Conservation (phyloP, 257 asterid species). For the Coffea eugenioides region DNA sequence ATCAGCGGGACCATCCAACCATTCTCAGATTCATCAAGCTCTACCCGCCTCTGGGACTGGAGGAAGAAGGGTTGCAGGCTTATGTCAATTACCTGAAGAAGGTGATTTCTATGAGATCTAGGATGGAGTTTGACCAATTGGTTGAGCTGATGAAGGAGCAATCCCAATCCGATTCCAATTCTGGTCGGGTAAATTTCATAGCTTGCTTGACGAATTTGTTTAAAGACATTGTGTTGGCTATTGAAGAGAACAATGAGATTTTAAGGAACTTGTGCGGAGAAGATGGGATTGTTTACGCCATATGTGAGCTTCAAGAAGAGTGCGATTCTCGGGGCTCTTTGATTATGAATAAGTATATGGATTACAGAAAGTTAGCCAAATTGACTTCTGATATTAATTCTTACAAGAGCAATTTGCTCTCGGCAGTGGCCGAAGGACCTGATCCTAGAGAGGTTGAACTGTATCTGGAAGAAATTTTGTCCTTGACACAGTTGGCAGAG, state of each 20-base stretch:
- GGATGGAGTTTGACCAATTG: constrained; percentile 74
- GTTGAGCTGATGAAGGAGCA: constrained; percentile 42
- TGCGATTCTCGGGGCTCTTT: constrained; percentile 84
- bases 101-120: constrained; percentile 66
- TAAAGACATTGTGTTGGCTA: constrained; percentile 85
- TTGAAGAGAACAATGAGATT: constrained; percentile 80
- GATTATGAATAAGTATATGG: constrained; percentile 78
- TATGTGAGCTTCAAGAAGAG: constrained; percentile 92
- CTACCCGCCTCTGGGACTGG: constrained; percentile 70
- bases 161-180: constrained; percentile 9
- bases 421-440: constrained; percentile 75
- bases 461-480: constrained; percentile 84
- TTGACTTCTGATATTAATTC: constrained; percentile 85
- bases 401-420: constrained; percentile 67
- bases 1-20: constrained; percentile 73
- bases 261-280: constrained; percentile 80
- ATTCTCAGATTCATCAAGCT: constrained; percentile 75
- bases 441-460: constrained; percentile 91
- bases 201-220: constrained; percentile 80
- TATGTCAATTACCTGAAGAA: constrained; percentile 66
- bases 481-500: constrained; percentile 81
- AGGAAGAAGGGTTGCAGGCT: constrained; percentile 85
- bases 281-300: constrained; percentile 90
- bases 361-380: constrained; percentile 60
- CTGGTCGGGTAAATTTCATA: constrained; percentile 40